phyloP scores from a whole-genome alignment of 2,329 filamentous ascomycete genomes.

The Apiospora saccharicola region DNA sequence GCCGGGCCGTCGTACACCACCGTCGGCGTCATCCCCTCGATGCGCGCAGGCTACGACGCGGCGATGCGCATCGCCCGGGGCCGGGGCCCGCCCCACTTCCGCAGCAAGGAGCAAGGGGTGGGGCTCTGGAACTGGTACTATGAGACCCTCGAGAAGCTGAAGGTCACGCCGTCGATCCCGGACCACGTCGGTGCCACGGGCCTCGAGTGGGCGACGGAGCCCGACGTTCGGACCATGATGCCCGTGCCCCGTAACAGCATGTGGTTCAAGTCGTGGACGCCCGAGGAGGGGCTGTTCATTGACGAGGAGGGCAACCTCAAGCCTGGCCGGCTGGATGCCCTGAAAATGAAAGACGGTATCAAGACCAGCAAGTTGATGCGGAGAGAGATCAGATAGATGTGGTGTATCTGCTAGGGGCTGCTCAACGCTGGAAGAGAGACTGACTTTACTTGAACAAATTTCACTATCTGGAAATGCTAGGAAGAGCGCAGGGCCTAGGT shows the following conservation, averaged over 20 bases:
- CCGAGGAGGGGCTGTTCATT: background rate
- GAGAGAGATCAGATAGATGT: background rate
- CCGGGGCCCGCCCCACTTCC: constrained; percentile 34
- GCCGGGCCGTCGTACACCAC: constrained; percentile 62
- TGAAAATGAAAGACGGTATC: background rate
- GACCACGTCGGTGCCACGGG: constrained; percentile 39
- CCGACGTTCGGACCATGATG: constrained; percentile 14
- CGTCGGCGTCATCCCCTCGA: constrained; percentile 58
- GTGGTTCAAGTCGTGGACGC: constrained; percentile 28
- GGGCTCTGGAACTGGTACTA: background rate
- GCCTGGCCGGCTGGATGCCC: background rate
- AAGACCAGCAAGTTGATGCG: background rate
- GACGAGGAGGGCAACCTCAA: constrained; percentile 11
- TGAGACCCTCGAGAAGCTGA: background rate
- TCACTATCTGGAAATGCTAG: background rate
- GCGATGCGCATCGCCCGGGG: constrained; percentile 47
- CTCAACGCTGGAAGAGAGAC: background rate
- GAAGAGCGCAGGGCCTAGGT: background rate
- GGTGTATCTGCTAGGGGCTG: too few relatives aligned
- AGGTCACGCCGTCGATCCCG: background rate
- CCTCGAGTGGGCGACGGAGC: constrained; percentile 35
- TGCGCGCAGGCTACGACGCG: constrained; percentile 59
- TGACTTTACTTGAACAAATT: background rate
- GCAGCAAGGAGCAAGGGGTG: background rate
- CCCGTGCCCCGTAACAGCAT: background rate